phyloP scores from a whole-genome alignment of 2,329 filamentous ascomycete genomes.

The Aspergillus brunneoviolaceus region DNA sequence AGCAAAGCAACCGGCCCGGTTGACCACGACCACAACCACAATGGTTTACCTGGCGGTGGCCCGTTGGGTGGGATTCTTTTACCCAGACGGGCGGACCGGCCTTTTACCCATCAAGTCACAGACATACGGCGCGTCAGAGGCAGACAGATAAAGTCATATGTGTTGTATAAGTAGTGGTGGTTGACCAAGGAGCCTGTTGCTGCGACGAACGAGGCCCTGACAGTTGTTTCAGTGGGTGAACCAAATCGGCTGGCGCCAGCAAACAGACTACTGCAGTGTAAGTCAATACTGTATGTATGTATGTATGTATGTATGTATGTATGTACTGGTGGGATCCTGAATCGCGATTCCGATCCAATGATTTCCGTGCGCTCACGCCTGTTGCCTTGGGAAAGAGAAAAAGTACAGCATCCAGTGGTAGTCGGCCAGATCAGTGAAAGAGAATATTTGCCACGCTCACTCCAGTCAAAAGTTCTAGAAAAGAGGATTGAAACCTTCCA shows the following conservation, averaged over 20 bases:
- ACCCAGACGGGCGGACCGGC: slow-evolving; percentile 9
- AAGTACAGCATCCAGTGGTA: not conserved
- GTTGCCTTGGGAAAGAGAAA: slow-evolving; percentile 1
- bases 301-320: not conserved
- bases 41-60: not conserved
- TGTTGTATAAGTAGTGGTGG: not conserved
- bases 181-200: not conserved
- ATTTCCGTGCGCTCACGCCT: not conserved
- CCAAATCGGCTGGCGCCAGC: slow-evolving; percentile 2
- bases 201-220: not conserved
- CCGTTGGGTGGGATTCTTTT: slow-evolving; percentile 3
- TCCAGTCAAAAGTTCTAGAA: slow-evolving; percentile 22
- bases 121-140: not conserved
- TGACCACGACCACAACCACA: not conserved
- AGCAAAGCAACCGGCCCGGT: slow-evolving; percentile 16
- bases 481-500: slow-evolving; percentile 18
- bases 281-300: not conserved
- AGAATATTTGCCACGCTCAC: slow-evolving; percentile 9
- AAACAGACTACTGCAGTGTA: not conserved
- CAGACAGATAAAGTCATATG: not conserved
- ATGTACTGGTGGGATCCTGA: not conserved
- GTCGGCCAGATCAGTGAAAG: not conserved
- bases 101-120: not conserved
- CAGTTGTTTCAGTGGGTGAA: slow-evolving; percentile 2
- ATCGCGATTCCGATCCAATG: slow-evolving; percentile 1